Percentiles rank a stretch among this genome's conserved stretches.
Conservation (phyloP, 441 rosid species). For the Jatropha multifida region DNA sequence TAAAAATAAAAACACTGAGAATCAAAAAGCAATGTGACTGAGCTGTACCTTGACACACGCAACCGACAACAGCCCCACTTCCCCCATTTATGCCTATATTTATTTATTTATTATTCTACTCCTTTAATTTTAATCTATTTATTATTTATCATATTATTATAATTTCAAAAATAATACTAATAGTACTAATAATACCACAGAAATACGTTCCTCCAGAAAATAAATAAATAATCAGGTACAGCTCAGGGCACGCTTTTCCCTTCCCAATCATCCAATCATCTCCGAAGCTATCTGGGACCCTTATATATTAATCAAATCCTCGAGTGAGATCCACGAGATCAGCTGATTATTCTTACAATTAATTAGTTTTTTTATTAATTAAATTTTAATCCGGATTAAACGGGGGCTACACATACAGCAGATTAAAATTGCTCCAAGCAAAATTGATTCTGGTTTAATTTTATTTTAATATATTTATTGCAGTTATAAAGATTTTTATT, state of each 20-base stretch:
- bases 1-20: not conserved
- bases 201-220: not conserved
- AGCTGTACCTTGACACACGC: not conserved
- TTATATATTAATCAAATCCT: not conserved
- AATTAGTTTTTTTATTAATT: too few species aligned
- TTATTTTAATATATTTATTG: too few species aligned
- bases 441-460: too few species aligned
- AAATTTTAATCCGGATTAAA: too few species aligned
- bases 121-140: too few species aligned
- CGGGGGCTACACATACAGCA: too few species aligned
- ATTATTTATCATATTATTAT: not conserved
- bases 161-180: not conserved
- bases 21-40: not conserved
- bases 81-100: not conserved
- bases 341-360: too few species aligned
- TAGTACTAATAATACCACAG: not conserved
- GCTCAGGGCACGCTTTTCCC: constrained; percentile 18
- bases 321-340: constrained; percentile 2
- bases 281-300: not conserved
- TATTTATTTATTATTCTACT: too few species aligned
- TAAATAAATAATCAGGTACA: constrained; percentile 19
- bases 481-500: too few species aligned
- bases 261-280: not conserved
- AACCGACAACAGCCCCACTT: not conserved
- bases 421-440: too few species aligned